Base-by-base conservation (phyloP, 202 grass and related monocot species). In the Alloteropsis angusta region DNA sequence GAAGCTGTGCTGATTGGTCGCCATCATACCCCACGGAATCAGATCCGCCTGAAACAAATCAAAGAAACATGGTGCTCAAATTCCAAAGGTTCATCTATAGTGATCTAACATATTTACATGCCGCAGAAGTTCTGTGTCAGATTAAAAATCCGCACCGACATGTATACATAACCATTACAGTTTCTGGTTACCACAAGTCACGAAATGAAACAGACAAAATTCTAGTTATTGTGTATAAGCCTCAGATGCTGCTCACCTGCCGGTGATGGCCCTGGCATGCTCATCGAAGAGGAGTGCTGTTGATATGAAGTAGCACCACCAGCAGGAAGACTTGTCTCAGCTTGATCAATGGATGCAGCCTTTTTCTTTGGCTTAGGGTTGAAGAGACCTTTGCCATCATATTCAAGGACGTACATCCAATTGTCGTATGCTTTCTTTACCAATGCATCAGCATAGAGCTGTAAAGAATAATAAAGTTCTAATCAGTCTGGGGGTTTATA, bases 391-490 rank as follows among this genome's bases (percentile, higher is more conserved):
- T 85, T 83, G 19, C 84, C 90, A 85, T 93, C 90, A 85, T 93
- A 93, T 76, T 89, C 90, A 80, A 93, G 90, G 30, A 82, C 87
- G 63, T 93, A 75, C 78, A 90, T 85, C 90, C 90, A 93, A 85
- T 93, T 93, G 68, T 93, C 90, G 52, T 93, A 93, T 76, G 90
- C 87, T 62, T 89, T 93, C 74, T 93, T 93, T 50, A 93, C 90
- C 74, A 93, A 61, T 18, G 82, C 75, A 93, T 93, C 90, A 68
- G 87, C 90, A 87, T 85, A 93, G 15, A 80, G 62, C 90, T 93
- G 78, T 38, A 83, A 60, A 19, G 14, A 74, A 70, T 14, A 69
- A 63, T 68, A 57, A 25, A 47, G 28, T 85, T 85, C 15, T 80
- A 81, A 61, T 63, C 7, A 77, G 11, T 75, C 23, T 13, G 26